Conservation (phyloP, 2,329 filamentous ascomycete genomes). For the Microcera coccophila region DNA sequence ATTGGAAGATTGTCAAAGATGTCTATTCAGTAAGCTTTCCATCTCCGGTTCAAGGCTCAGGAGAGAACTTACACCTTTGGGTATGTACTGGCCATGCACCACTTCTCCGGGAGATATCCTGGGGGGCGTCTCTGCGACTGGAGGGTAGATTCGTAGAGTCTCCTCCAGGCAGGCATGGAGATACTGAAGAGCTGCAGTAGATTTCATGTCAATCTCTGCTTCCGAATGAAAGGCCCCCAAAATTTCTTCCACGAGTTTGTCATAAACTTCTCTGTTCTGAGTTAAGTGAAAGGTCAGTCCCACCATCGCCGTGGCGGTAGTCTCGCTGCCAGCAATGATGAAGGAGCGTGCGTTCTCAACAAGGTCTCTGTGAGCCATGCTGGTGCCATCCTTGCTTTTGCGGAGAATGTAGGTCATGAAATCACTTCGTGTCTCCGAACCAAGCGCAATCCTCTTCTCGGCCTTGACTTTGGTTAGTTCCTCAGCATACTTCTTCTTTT, state of each 20-base stretch:
- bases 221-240: slow-evolving; percentile 1
- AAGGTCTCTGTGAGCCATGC: background rate
- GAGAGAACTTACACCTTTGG: slow-evolving; percentile 3
- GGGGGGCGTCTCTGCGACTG: background rate
- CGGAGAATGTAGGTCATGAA: slow-evolving; percentile 2
- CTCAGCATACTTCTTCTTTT: too few relatives aligned
- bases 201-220: slow-evolving; percentile 4
- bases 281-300: slow-evolving; percentile 2
- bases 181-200: slow-evolving; percentile 1
- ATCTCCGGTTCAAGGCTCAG: background rate
- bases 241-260: background rate
- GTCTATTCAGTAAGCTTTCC: slow-evolving; percentile 7
- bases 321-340: slow-evolving; percentile 3
- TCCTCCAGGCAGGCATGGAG: slow-evolving; percentile 3
- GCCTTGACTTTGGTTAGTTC: too few relatives aligned
- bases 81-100: slow-evolving; percentile 6
- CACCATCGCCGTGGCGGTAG: slow-evolving; percentile 3
- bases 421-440: background rate
- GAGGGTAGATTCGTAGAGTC: slow-evolving; percentile 3
- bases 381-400: background rate
- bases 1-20: slow-evolving; percentile 11
- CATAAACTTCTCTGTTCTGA: background rate
- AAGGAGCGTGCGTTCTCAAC: slow-evolving; percentile 2
- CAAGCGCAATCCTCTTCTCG: too few relatives aligned
- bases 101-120: slow-evolving; percentile 3